phyloP scores from a whole-genome alignment of 768 basidiomycete genomes.

The Tephrocybe sp. region DNA sequence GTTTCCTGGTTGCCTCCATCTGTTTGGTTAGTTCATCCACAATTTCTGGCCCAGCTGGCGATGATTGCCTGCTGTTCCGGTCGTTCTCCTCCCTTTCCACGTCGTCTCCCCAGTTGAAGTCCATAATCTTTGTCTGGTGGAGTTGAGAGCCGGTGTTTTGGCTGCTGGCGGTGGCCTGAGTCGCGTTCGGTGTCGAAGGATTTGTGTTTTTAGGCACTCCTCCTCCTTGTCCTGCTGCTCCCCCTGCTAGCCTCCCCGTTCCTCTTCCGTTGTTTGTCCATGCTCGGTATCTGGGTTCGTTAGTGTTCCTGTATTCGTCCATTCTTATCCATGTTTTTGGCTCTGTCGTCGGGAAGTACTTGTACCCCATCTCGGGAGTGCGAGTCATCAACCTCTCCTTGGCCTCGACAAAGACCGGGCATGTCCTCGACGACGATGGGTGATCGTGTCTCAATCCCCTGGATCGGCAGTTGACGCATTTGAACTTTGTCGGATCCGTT shows the following conservation, averaged over 20 bases:
- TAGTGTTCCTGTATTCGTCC: background rate
- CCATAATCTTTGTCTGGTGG: too few species aligned
- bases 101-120: too few species aligned
- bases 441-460: slow-evolving; percentile 16
- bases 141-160: too few species aligned
- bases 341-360: slow-evolving; percentile 13
- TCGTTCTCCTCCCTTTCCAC: too few species aligned
- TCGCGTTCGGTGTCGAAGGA: too few species aligned
- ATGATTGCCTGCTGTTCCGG: too few species aligned
- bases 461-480: slow-evolving; percentile 23
- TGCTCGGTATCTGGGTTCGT: background rate
- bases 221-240: background rate
- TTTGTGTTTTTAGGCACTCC: too few species aligned
- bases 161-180: too few species aligned
- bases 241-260: background rate
- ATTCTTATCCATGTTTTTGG: slow-evolving; percentile 8
- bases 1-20: too few species aligned
- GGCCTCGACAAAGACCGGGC: slow-evolving; percentile 18
- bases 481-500: background rate
- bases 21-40: too few species aligned
- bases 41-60: too few species aligned
- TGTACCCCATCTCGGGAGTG: slow-evolving; percentile 12
- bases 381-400: slow-evolving; percentile 6
- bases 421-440: slow-evolving; percentile 20
- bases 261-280: background rate